A percentile compares a stretch with the other conserved stretches of the same genome.
Evolutionary conservation across 768 basidiomycete genomes (phyloP).

Genomic region (Kwoniella sp.): DNA sequence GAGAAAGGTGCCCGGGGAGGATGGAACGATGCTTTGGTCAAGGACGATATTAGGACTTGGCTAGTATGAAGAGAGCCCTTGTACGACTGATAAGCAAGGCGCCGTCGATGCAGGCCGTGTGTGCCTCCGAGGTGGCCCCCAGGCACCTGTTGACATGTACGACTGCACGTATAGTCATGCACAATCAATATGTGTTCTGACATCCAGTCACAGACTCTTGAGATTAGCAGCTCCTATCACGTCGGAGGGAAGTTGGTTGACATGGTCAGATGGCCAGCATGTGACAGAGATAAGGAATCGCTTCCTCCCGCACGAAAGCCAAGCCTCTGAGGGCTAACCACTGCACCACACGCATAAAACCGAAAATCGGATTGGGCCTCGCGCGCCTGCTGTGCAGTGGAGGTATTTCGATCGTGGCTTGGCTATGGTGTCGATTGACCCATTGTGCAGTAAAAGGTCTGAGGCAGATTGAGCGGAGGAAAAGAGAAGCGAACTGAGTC

Average conservation of each 20-base stretch:
- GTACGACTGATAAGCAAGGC: too few relatives aligned
- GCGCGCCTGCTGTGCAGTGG: too few relatives aligned
- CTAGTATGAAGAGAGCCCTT: conserved; percentile 21
- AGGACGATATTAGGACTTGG: conserved; percentile 44
- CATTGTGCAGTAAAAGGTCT: too few relatives aligned
- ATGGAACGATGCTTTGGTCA: conserved; percentile 44
- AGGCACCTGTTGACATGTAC: neutral
- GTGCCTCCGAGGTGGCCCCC: too few relatives aligned
- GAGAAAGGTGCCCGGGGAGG: conserved; percentile 11
- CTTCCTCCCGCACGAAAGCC: too few relatives aligned
- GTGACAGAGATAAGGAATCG: neutral
- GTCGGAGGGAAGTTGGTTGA: neutral
- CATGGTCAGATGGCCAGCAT: too few relatives aligned
- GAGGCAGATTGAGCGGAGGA: neutral
- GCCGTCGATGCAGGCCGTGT: too few relatives aligned
- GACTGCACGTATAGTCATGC: too few relatives aligned
- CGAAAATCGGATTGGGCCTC: neutral
- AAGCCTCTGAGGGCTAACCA: too few relatives aligned
- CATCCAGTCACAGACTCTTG: too few relatives aligned
- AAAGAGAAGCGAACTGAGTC: neutral
- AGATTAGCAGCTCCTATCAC: neutral
- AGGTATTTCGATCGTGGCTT: too few relatives aligned
- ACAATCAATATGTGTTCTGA: neutral
- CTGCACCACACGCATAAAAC: neutral
- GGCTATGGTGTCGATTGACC: too few relatives aligned